Evolutionary conservation across 768 basidiomycete species (phyloP).

Genomic region (Kwoniella sp.): DNA sequence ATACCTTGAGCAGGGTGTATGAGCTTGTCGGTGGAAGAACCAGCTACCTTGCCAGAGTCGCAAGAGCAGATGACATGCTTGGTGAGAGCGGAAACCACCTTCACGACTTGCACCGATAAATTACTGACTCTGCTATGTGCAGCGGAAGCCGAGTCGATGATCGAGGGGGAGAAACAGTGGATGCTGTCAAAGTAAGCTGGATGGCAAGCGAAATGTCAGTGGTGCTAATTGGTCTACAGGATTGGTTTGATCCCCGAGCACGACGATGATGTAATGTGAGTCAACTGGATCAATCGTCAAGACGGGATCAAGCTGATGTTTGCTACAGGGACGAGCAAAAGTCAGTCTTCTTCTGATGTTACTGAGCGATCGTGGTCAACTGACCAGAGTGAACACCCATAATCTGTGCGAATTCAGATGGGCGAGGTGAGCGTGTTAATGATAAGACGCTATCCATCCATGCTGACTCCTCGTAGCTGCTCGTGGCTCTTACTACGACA

Average conservation of each 20-base stretch:
- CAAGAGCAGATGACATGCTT: slow-evolving; percentile 66
- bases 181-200: slow-evolving; percentile 64
- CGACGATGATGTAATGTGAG: slow-evolving; percentile 60
- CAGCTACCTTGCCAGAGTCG: slow-evolving; percentile 71
- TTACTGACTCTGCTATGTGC: neutral
- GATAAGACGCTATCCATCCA: too few species aligned
- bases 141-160: slow-evolving; percentile 65
- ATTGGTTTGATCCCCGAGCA: slow-evolving; percentile 79
- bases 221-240: slow-evolving; percentile 25
- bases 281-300: neutral
- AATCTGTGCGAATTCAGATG: too few species aligned
- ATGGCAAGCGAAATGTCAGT: too few species aligned
- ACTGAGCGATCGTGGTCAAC: too few species aligned
- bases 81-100: slow-evolving; percentile 43
- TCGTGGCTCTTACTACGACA: slow-evolving; percentile 76
- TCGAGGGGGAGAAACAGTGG: slow-evolving; percentile 77
- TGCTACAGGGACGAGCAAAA: slow-evolving; percentile 77
- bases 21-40: slow-evolving; percentile 75
- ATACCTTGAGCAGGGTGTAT: slow-evolving; percentile 60
- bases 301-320: slow-evolving; percentile 58
- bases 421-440: slow-evolving; percentile 35
- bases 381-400: too few species aligned
- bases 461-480: slow-evolving; percentile 59
- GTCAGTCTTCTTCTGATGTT: slow-evolving; percentile 56
- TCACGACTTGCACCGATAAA: neutral